Evolutionary conservation across 208 protist species (phyloP).

Genomic region (Trypanosoma scelopori): DNA sequence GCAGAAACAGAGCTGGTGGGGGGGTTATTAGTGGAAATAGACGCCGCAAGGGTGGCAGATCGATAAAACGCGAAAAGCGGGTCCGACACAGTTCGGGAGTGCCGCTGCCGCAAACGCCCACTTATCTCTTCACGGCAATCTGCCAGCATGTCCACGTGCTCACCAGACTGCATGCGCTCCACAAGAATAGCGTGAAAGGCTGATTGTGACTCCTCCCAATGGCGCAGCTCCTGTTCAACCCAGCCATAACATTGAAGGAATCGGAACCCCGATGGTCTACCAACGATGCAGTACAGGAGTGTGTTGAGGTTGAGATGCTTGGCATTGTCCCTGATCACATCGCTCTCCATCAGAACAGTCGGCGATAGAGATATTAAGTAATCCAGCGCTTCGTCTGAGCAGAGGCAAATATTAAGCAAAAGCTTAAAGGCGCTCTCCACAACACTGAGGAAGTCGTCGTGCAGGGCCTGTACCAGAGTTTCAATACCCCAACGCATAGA

Average conservation of each 20-base stretch:
- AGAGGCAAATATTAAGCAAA: slow-evolving; percentile 83
- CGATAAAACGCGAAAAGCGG: slow-evolving; percentile 16
- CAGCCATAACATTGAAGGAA: slow-evolving; percentile 88
- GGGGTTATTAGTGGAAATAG: slow-evolving; percentile 33
- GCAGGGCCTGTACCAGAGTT: slow-evolving; percentile 71
- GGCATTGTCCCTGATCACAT: slow-evolving; percentile 67
- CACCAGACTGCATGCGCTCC: slow-evolving; percentile 49
- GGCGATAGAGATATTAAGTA: slow-evolving; percentile 84
- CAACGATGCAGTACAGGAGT: slow-evolving; percentile 83
- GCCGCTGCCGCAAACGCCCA: slow-evolving; percentile 18
- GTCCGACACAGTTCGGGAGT: slow-evolving; percentile 56
- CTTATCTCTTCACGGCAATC: slow-evolving; percentile 26
- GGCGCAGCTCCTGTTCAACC: slow-evolving; percentile 78
- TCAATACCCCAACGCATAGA: slow-evolving; percentile 89
- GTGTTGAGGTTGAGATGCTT: slow-evolving; percentile 57
- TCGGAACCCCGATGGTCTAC: slow-evolving; percentile 67
- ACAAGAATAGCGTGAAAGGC: slow-evolving; percentile 53
- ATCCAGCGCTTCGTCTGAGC: slow-evolving; percentile 82
- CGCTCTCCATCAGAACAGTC: slow-evolving; percentile 82
- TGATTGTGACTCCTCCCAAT: slow-evolving; percentile 75
- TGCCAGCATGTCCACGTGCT: slow-evolving; percentile 6
- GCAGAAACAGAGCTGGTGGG: slow-evolving; percentile 9
- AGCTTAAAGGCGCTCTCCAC: slow-evolving; percentile 82
- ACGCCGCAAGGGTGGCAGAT: slow-evolving; percentile 33
- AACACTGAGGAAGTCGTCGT: slow-evolving; percentile 75